Conservation (phyloP, 2,329 filamentous ascomycete genomes). For the Fusarium humuli region DNA sequence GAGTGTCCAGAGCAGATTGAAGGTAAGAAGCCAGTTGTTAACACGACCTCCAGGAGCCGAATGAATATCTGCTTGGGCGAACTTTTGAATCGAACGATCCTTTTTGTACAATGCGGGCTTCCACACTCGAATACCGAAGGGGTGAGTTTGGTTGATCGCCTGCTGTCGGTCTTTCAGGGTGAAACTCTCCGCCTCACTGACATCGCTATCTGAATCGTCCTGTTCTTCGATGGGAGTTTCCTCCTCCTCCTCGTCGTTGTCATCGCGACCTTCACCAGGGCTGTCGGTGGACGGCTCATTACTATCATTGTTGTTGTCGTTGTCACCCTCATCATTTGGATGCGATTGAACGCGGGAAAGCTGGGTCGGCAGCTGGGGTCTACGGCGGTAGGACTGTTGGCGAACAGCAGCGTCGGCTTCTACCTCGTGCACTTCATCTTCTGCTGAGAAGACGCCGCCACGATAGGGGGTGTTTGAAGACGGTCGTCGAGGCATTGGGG, state of each 20-base stretch:
- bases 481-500: conserved; percentile 77
- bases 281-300: conserved; percentile 39
- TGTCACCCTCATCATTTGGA: conserved; percentile 35
- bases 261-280: conserved; percentile 47
- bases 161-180: conserved; percentile 96
- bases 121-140: conserved; percentile 98
- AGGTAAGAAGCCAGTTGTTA: conserved; percentile 83
- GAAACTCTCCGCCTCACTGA: conserved; percentile 97
- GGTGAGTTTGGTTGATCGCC: conserved; percentile 98
- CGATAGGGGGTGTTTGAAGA: conserved; percentile 79
- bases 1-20: conserved; percentile 91
- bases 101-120: conserved; percentile 99
- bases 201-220: conserved; percentile 73
- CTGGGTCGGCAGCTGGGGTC: conserved; percentile 49
- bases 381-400: conserved; percentile 56
- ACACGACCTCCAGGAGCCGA: conserved; percentile 91
- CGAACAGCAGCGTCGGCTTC: conserved; percentile 71
- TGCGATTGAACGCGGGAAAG: conserved; percentile 59
- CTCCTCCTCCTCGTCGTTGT: conserved; percentile 50
- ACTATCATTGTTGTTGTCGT: conserved; percentile 41
- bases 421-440: conserved; percentile 86
- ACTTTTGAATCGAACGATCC: conserved; percentile 93
- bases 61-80: conserved; percentile 95
- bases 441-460: conserved; percentile 88
- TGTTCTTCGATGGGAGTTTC: conserved; percentile 60